These are phyloP conservation scores for Raffaelea arxii DNA, from an alignment of 2,329 filamentous ascomycete species.

Conservation along the genomic window DNA sequence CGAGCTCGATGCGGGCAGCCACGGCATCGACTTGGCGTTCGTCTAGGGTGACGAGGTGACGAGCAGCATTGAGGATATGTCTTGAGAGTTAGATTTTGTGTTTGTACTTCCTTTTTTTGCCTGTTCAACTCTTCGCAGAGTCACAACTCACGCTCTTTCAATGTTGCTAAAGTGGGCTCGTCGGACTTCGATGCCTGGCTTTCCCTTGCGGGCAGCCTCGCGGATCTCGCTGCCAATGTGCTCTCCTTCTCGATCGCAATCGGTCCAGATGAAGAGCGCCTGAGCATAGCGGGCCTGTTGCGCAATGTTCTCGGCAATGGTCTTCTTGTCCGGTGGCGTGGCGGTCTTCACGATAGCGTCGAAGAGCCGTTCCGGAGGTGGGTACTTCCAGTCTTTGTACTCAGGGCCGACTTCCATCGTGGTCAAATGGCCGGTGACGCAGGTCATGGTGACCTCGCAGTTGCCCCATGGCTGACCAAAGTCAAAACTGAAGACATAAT, in stretches of 20 bases:
- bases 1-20: slow-evolving; percentile 78
- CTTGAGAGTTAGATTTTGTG: slow-evolving; percentile 29
- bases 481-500: slow-evolving; percentile 84
- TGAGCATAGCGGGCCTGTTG: slow-evolving; percentile 62
- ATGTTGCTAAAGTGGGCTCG: slow-evolving; percentile 93
- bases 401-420: slow-evolving; percentile 64
- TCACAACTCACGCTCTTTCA: slow-evolving; percentile 57
- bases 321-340: slow-evolving; percentile 67
- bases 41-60: slow-evolving; percentile 67
- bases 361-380: slow-evolving; percentile 71
- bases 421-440: slow-evolving; percentile 81
- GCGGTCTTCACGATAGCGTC: slow-evolving; percentile 63
- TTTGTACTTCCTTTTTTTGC: not conserved
- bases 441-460: slow-evolving; percentile 87
- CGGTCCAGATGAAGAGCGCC: slow-evolving; percentile 91
- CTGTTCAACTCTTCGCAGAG: not conserved
- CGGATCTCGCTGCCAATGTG: slow-evolving; percentile 91
- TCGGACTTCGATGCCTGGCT: slow-evolving; percentile 66
- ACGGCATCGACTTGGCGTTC: slow-evolving; percentile 83
- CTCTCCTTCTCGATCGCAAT: slow-evolving; percentile 96
- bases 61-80: slow-evolving; percentile 78
- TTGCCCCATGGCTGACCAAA: slow-evolving; percentile 73
- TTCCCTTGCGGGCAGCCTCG: slow-evolving; percentile 65
- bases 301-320: slow-evolving; percentile 77
- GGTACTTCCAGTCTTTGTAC: slow-evolving; percentile 72